Evolutionary conservation across 192 early-diverging fungal genomes (phyloP).

Genomic region (Pilaira anomala): DNA sequence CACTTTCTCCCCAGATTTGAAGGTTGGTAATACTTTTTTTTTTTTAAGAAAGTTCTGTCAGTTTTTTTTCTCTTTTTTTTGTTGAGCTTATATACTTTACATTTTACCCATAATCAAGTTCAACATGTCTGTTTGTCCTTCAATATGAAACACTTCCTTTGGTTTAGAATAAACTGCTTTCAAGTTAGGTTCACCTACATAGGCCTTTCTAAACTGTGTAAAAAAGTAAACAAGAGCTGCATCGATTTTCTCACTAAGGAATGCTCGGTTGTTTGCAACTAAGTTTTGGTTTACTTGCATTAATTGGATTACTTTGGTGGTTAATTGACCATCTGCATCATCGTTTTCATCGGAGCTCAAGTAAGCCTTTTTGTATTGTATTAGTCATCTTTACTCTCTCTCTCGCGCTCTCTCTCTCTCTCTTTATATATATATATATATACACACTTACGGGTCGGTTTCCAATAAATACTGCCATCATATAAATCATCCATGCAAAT

Average conservation of each 20-base stretch:
- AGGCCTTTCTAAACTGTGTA: slow-evolving; percentile 69
- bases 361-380: slow-evolving; percentile 46
- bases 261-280: slow-evolving; percentile 39
- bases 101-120: slow-evolving; percentile 63
- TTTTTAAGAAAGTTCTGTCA: slow-evolving; percentile 36
- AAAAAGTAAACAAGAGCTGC: slow-evolving; percentile 74
- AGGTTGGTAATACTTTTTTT: slow-evolving; percentile 58
- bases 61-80: background rate
- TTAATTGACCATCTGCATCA: slow-evolving; percentile 68
- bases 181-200: slow-evolving; percentile 62
- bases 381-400: background rate
- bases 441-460: slow-evolving; percentile 54
- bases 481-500: slow-evolving; percentile 80
- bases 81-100: slow-evolving; percentile 30
- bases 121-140: slow-evolving; percentile 57
- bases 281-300: slow-evolving; percentile 64
- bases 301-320: slow-evolving; percentile 66
- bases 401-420: too few relatives aligned
- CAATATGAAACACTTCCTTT: slow-evolving; percentile 60
- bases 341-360: slow-evolving; percentile 74
- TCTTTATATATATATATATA: background rate
- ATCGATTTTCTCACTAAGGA: slow-evolving; percentile 62
- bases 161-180: slow-evolving; percentile 61
- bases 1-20: slow-evolving; percentile 54
- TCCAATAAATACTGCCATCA: slow-evolving; percentile 64